Evolutionary conservation across 768 basidiomycete genomes (phyloP), one percentile per base, ranked within the genome.

Genomic region (Mycena chlorophos): DNA sequence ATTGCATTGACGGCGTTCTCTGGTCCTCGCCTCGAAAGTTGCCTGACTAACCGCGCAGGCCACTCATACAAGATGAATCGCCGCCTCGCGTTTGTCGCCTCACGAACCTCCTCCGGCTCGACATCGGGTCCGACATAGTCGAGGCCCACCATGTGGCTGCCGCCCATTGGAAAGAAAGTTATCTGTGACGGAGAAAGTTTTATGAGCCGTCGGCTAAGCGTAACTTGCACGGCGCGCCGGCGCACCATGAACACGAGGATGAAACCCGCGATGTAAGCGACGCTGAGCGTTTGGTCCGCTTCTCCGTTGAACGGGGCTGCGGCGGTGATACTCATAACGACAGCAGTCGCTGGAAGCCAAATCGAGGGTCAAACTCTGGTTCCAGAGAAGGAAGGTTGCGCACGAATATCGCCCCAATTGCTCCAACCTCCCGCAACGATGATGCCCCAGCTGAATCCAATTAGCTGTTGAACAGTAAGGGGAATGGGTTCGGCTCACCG

Each of bases 371-470:
- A 38, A 22, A 17, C 19, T 12, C 30, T 16, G 37, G 6, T n/a
- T n/a, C n/a, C n/a, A 4, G 45, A 38, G 71, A 42, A 19, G 40
- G 13, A 19, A 20, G 17, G 40, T 20, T 5, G 40, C 84, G 65
- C 63, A 89, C 87, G 85, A 28, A 90, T 80, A 63, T 88, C 89
- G 8, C 84, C 87, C 40, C 79, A 79, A 61, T 89, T 90, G 8
- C 75, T 79, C 82, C 83, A 90, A 3, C 79, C 82, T 34, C 87
- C 88, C 0, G 88, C 87, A 3, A 82, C 80, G 0, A 90, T 63
- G 22, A 91, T 76, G 0, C 88, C 90, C 55, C 58, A 60, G 29
- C 54, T 59, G 38, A 43, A 22, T 6, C 30, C 16, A 29, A 28
- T 19, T 20, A 39, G 17, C 3, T 30, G 20, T 2, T 20, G 22